These are phyloP conservation scores for Monilinia laxa DNA, from an alignment of 2,329 filamentous ascomycete species.

Conservation along the genomic window DNA sequence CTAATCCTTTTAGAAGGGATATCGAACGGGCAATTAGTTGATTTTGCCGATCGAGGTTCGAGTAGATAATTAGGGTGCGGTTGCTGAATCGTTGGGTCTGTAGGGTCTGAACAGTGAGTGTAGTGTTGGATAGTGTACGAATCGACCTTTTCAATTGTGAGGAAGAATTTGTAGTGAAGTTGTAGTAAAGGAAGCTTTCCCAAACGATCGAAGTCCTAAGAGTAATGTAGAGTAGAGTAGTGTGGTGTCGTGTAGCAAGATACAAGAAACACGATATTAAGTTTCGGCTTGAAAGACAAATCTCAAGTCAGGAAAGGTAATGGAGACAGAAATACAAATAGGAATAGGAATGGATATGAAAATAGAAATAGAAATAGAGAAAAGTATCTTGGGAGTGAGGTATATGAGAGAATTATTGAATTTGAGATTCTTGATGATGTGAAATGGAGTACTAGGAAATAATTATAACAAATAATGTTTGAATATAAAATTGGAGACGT, in stretches of 20 bases:
- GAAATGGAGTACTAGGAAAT: slow-evolving; percentile 1
- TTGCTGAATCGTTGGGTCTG: neutral
- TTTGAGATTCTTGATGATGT: slow-evolving; percentile 7
- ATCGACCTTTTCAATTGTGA: neutral
- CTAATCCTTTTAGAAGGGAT: neutral
- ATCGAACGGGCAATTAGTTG: neutral
- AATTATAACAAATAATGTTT: slow-evolving; percentile 14
- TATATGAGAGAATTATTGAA: slow-evolving; percentile 4
- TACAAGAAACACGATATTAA: slow-evolving; percentile 12
- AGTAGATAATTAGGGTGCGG: neutral
- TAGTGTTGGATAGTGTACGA: neutral
- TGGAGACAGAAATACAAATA: neutral
- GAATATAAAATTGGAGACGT: slow-evolving; percentile 19
- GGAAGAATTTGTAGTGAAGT: slow-evolving; percentile 1
- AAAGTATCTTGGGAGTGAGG: neutral
- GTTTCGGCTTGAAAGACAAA: neutral
- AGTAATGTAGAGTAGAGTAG: neutral
- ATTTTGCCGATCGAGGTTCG: neutral
- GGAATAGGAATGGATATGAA: neutral
- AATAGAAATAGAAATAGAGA: neutral
- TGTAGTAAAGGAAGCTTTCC: slow-evolving; percentile 10
- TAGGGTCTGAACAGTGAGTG: neutral
- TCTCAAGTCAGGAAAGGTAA: neutral
- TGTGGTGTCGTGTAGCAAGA: neutral
- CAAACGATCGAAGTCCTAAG: slow-evolving; percentile 9